Evolutionary conservation across 495 filamentous ascomycete species (phyloP).

Genomic region (Hypoxylon intermedium): DNA sequence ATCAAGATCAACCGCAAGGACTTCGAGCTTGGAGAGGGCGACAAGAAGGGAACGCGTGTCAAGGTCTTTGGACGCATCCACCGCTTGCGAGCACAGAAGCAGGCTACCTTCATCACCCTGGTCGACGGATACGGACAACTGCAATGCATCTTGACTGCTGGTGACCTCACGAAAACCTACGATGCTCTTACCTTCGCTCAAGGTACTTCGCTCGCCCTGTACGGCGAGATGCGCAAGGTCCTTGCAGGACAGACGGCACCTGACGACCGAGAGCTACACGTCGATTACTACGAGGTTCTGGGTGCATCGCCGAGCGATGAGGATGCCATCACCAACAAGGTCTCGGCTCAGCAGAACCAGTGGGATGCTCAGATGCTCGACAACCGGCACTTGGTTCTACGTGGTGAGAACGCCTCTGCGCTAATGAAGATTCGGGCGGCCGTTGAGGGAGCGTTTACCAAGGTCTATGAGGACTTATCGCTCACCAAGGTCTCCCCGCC

Average conservation of each 20-base stretch:
- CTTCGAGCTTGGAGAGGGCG: slow-evolving; percentile 69
- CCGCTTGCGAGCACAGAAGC: slow-evolving; percentile 83
- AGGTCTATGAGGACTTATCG: slow-evolving; percentile 78
- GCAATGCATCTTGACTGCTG: slow-evolving; percentile 81
- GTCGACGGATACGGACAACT: slow-evolving; percentile 88
- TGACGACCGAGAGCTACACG: slow-evolving; percentile 88
- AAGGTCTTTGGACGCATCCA: slow-evolving; percentile 87
- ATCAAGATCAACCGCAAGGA: slow-evolving; percentile 76
- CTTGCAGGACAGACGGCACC: slow-evolving; percentile 81
- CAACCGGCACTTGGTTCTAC: slow-evolving; percentile 88
- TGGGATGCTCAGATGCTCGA: slow-evolving; percentile 84
- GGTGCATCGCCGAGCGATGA: slow-evolving; percentile 86
- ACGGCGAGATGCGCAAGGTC: slow-evolving; percentile 87
- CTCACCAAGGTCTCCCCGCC: slow-evolving; percentile 90
- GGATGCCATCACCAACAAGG: slow-evolving; percentile 92
- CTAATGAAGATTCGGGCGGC: slow-evolving; percentile 92
- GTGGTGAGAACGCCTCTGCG: slow-evolving; percentile 84
- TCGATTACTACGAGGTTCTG: slow-evolving; percentile 89
- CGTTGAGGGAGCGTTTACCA: slow-evolving; percentile 81
- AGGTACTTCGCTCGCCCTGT: slow-evolving; percentile 86
- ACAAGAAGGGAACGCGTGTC: slow-evolving; percentile 75
- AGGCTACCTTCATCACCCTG: slow-evolving; percentile 84
- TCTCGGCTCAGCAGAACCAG: slow-evolving; percentile 72
- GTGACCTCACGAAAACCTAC: slow-evolving; percentile 87
- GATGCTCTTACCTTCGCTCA: slow-evolving; percentile 87